These are phyloP conservation scores for Amaranthus hypochondriacus DNA, from an alignment of 148 eudicot species.

Conservation along the genomic window DNA sequence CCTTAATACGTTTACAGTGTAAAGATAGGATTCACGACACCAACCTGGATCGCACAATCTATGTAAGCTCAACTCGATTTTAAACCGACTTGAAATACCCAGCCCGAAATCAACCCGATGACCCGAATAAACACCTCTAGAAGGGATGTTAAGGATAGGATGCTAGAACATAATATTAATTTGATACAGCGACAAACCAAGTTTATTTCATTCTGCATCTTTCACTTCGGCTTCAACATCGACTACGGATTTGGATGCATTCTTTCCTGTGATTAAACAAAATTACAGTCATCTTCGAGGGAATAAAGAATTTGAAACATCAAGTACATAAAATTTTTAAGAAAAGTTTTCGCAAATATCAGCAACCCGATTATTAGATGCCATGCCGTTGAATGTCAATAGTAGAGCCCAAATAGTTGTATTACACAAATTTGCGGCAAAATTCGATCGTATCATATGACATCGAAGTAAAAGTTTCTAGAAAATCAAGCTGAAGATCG, in stretches of 20 bases:
- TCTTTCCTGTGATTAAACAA: conserved; percentile 39
- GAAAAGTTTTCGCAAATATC: neutral
- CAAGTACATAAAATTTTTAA: neutral
- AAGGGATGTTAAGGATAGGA: neutral
- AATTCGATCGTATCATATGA: neutral
- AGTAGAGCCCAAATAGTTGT: neutral
- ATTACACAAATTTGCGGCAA: neutral
- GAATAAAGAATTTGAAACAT: neutral
- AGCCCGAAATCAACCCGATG: neutral
- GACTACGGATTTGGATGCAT: conserved; percentile 41
- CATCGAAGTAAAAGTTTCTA: neutral
- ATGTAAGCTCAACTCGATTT: neutral
- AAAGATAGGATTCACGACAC: neutral
- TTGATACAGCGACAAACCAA: neutral
- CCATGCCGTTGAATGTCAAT: neutral
- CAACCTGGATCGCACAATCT: neutral
- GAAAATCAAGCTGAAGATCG: neutral
- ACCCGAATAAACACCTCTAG: neutral
- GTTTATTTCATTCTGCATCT: conserved; percentile 56
- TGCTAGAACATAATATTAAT: conserved; percentile 6
- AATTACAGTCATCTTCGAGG: neutral
- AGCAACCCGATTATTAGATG: neutral
- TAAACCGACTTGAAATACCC: neutral
- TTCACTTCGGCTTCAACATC: conserved; percentile 85
- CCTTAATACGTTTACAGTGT: neutral